Evolutionary conservation across 164 flowering plant species (phyloP), one percentile per base, ranked within the genome.

Genomic region (Nymphaea colorata): DNA sequence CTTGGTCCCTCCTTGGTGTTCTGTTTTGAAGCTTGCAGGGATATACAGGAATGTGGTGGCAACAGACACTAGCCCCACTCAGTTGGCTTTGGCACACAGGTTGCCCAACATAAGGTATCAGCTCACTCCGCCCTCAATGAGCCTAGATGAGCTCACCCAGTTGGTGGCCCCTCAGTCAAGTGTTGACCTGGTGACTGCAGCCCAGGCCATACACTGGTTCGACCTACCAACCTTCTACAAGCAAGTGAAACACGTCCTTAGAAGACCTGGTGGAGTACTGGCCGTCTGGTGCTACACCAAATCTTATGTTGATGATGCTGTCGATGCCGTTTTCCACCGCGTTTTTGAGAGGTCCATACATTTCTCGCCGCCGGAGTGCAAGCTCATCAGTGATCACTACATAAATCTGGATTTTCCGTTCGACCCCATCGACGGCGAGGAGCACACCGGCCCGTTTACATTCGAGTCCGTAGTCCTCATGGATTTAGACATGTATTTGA

Each of bases 221-320:
- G 83, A 86, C 70, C 88, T 78, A 47, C 85, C 83, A 0, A 66
- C 18, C 2, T 89, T 89, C 76, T 87, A 89, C 77, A 18, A 72
- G 4, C 78, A 78, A 18, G 89, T 77, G 4, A 82, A 75, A 25
- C 69, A 76, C 59, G 70, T 77, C 0, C 82, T 89, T 42, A 87
- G 83, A 63, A 87, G 84, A 66, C 96, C 96, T 3, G 59, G 80
- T 4, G 96, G 96, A 4, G 82, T 86, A 8, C 66, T 89, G 25
- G 93, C 91, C 2, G 88, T 86, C 0, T 89, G 96, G 91, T 76
- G 93, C 75, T 89, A 89, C 83, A 83, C 81, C 3, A 3, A 60
- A 4, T 84, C 84, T 0, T 64, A 73, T 57, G 74, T 84, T 16
- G 69, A 75, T 66, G 64, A 68, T 6, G 7, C 62, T 0, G 69